A percentile compares a stretch with the other conserved stretches of the same genome.
phyloP scores from a whole-genome alignment of 768 basidiomycete species.

The Nidularia sp. region DNA sequence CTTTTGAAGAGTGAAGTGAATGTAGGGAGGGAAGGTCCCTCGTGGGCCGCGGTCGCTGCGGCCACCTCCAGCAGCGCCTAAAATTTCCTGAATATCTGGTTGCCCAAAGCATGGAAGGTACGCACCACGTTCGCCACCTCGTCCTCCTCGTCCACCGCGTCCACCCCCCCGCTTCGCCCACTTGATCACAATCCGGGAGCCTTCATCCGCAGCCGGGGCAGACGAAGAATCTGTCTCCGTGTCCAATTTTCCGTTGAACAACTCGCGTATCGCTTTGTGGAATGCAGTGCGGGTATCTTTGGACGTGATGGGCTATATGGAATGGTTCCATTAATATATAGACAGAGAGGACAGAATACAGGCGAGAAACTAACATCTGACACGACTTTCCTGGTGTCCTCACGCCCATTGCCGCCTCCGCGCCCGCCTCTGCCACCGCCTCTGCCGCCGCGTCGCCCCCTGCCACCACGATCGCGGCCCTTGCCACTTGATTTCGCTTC shows the following conservation, averaged over 20 bases:
- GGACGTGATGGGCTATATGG: constrained; percentile 68
- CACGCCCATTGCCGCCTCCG: constrained; percentile 37
- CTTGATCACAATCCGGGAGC: constrained; percentile 75
- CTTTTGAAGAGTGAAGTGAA: constrained; percentile 96
- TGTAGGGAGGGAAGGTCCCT: constrained; percentile 77
- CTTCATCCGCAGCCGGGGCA: constrained; percentile 49
- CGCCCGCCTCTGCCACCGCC: constrained; percentile 28
- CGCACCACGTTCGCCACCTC: constrained; percentile 33
- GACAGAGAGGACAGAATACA: background rate
- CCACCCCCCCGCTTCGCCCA: constrained; percentile 59
- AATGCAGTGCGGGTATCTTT: constrained; percentile 80
- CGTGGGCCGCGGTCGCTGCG: constrained; percentile 45
- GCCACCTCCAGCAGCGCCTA: background rate
- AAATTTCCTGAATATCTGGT: background rate
- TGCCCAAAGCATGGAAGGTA: no score
- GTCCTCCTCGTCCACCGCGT: constrained; percentile 43
- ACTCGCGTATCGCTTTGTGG: constrained; percentile 74
- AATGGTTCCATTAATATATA: constrained; percentile 5
- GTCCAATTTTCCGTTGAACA: constrained; percentile 83
- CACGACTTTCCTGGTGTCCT: constrained; percentile 71
- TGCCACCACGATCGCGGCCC: constrained; percentile 40
- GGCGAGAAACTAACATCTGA: constrained; percentile 63
- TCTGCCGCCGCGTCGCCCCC: constrained; percentile 42
- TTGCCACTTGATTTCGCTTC: constrained; percentile 29
- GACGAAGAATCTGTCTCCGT: constrained; percentile 64